phyloP scores from a whole-genome alignment of 176 grass and related monocot species.

The Carex cristatella region DNA sequence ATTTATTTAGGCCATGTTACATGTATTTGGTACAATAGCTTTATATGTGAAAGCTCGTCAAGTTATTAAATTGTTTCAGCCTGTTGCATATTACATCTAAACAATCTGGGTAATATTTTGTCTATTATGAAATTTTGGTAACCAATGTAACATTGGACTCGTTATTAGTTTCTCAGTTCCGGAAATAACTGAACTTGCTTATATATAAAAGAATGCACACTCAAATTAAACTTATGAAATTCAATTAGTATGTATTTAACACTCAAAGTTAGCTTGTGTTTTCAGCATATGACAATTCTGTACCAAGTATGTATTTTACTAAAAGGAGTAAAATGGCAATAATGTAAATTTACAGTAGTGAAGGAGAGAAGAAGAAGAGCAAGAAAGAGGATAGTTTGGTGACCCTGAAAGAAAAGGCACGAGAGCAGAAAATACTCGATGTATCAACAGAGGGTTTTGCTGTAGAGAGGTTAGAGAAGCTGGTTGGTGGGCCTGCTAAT shows the following conservation, averaged over 20 bases:
- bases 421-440: conserved; percentile 8
- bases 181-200: neutral
- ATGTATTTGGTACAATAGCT: neutral
- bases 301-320: neutral
- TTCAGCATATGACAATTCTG: neutral
- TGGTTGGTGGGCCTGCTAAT: neutral
- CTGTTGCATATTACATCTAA: neutral
- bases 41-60: too few species aligned
- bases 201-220: neutral
- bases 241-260: neutral
- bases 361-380: conserved; percentile 23
- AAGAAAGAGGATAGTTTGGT: conserved; percentile 14
- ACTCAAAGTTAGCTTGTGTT: neutral
- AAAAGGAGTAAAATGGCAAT: neutral
- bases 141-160: neutral
- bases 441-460: neutral
- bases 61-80: neutral
- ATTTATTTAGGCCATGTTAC: neutral
- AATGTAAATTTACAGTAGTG: neutral
- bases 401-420: conserved; percentile 7
- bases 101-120: neutral
- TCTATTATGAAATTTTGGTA: neutral
- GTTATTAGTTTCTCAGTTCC: neutral
- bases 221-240: neutral
- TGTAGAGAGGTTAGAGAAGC: conserved; percentile 10